Evolutionary conservation across 2,329 filamentous ascomycete species (phyloP).

Genomic region (Cadophora sp.): DNA sequence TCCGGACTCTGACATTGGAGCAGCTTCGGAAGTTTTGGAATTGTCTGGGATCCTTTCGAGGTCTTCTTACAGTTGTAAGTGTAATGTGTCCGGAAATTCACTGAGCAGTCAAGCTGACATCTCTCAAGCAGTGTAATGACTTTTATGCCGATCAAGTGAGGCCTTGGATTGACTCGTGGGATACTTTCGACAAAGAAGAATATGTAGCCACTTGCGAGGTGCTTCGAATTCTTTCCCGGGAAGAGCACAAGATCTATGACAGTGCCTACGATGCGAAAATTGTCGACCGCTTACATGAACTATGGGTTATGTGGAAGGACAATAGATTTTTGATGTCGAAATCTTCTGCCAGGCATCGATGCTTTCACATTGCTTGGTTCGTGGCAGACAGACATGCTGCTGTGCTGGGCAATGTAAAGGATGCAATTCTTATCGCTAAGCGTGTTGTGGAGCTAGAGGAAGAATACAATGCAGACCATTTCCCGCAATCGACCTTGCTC

Average conservation of each 20-base stretch:
- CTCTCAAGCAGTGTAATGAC: too few relatives aligned
- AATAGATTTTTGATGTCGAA: neutral
- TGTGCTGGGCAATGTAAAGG: neutral
- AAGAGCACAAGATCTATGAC: neutral
- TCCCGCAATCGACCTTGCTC: neutral
- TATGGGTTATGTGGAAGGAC: neutral
- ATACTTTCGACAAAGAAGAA: neutral
- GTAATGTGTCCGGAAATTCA: too few relatives aligned
- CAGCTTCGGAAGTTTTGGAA: too few relatives aligned
- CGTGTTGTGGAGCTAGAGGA: neutral
- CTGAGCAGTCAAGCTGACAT: too few relatives aligned
- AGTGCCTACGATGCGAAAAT: neutral
- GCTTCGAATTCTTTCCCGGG: too few relatives aligned
- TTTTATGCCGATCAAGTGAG: too few relatives aligned
- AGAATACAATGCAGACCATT: neutral
- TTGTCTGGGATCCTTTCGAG: neutral
- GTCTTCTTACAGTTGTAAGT: too few relatives aligned
- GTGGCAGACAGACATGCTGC: neutral
- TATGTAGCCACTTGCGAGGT: neutral
- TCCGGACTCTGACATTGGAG: too few relatives aligned
- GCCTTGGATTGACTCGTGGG: too few relatives aligned
- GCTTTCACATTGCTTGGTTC: neutral
- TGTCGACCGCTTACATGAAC: neutral
- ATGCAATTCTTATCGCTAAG: neutral
- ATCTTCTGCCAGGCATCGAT: neutral